These are phyloP conservation scores for Trichoderma atroviride DNA, from an alignment of 2,329 filamentous ascomycete species.

Conservation along the genomic window DNA sequence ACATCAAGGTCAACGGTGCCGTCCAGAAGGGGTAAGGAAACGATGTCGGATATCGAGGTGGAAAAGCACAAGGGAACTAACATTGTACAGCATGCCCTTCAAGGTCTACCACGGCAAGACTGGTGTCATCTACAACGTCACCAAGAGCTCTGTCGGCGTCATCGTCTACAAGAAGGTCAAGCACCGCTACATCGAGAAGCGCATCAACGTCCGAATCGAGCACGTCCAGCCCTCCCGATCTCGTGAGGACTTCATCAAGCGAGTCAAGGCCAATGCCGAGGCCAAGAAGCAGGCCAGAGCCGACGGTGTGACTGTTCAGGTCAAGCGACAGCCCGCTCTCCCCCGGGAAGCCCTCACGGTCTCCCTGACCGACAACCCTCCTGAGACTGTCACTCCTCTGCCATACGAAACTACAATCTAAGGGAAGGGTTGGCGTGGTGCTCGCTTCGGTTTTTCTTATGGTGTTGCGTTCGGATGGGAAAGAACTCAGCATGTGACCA, in stretches of 20 bases:
- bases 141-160: constrained; percentile 95
- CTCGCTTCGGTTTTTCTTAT: constrained; percentile 46
- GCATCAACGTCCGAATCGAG: constrained; percentile 98
- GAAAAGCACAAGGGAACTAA: constrained; percentile 9
- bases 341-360: constrained; percentile 83
- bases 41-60: constrained; percentile 3
- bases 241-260: constrained; percentile 92
- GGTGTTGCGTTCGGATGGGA: constrained; percentile 49
- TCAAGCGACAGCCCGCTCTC: constrained; percentile 85
- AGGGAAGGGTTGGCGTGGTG: constrained; percentile 41
- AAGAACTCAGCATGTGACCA: constrained; percentile 47
- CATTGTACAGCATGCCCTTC: constrained; percentile 79
- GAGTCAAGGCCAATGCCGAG: constrained; percentile 94
- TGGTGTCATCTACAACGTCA: constrained; percentile 97
- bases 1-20: constrained; percentile 98
- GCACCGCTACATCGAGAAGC: constrained; percentile 99
- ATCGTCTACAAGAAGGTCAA: constrained; percentile 99
- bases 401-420: constrained; percentile 99
- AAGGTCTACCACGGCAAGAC: constrained; percentile 99
- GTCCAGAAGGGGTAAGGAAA: constrained; percentile 88
- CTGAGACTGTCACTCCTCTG: constrained; percentile 88
- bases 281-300: constrained; percentile 92
- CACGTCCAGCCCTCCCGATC: constrained; percentile 94
- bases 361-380: constrained; percentile 77
- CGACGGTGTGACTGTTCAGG: constrained; percentile 80